These are phyloP conservation scores for Solanum acaule DNA, from an alignment of 257 asterid genomes.

Conservation along the genomic window DNA sequence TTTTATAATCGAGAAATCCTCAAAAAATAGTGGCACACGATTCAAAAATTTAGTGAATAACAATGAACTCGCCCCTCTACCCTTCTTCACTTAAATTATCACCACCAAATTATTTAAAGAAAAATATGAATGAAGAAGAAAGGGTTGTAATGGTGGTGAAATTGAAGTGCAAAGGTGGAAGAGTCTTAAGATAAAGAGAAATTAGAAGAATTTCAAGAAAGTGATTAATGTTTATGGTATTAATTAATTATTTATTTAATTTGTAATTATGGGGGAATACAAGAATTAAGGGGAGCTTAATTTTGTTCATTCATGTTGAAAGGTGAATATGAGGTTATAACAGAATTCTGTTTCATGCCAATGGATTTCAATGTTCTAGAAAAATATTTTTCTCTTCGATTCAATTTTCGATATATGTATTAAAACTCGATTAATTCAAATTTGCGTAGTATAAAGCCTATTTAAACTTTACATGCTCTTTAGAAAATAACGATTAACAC, in stretches of 20 bases:
- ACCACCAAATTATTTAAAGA: background rate
- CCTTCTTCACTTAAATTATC: background rate
- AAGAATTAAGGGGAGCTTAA: background rate
- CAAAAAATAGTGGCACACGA: fast-evolving
- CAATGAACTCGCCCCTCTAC: background rate
- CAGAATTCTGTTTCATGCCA: background rate
- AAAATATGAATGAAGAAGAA: background rate
- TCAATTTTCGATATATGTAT: too few species aligned
- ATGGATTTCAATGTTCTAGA: background rate
- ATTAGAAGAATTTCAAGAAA: background rate
- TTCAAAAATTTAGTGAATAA: background rate
- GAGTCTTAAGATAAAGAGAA: background rate
- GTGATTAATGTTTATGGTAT: background rate
- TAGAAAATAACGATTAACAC: too few species aligned
- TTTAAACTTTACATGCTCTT: too few species aligned
- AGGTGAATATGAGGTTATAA: background rate
- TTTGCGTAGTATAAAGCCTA: fast-evolving
- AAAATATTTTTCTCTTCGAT: background rate
- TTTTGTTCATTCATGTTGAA: background rate
- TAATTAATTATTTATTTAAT: background rate
- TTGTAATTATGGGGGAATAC: background rate
- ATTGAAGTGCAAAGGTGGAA: background rate
- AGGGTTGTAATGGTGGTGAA: background rate
- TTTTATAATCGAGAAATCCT: background rate
- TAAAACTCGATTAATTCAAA: too few species aligned